Conservation (phyloP, 805 yeast genomes). For the Saccharomycopsis schoenii region DNA sequence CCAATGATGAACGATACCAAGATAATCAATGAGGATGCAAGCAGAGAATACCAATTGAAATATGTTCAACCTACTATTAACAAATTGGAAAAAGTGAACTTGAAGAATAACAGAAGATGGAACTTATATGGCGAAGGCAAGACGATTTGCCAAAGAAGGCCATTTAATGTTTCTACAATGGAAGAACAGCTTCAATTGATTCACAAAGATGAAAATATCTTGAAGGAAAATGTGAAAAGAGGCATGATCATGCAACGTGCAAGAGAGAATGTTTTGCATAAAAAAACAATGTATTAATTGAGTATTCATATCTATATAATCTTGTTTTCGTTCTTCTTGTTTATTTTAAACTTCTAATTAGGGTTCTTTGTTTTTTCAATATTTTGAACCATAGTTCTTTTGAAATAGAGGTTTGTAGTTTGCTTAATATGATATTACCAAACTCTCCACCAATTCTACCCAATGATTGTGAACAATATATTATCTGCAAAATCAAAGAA, state of each 20-base stretch:
- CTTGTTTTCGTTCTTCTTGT: not conserved
- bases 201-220: not conserved
- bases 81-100: not conserved
- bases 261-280: not conserved
- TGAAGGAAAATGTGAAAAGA: not conserved
- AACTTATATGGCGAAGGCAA: not conserved
- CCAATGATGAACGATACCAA: not conserved
- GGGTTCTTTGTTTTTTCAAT: conserved; percentile 33
- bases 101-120: conserved; percentile 1
- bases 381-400: conserved; percentile 35
- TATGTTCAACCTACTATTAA: not conserved
- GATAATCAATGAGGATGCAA: not conserved
- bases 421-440: conserved; percentile 40
- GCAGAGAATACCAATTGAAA: not conserved
- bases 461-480: conserved; percentile 82
- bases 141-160: not conserved
- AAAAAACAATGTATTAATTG: not conserved
- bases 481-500: conserved; percentile 69
- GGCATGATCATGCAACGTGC: conserved; percentile 1
- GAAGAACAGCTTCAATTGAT: not conserved
- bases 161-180: not conserved
- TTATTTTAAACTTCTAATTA: conserved; percentile 20
- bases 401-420: conserved; percentile 25
- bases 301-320: not conserved
- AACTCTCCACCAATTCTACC: conserved; percentile 64